Base-by-base conservation (phyloP, 371 early-diverging fungal species). In the Batrachochytrium dendrobatidis region DNA sequence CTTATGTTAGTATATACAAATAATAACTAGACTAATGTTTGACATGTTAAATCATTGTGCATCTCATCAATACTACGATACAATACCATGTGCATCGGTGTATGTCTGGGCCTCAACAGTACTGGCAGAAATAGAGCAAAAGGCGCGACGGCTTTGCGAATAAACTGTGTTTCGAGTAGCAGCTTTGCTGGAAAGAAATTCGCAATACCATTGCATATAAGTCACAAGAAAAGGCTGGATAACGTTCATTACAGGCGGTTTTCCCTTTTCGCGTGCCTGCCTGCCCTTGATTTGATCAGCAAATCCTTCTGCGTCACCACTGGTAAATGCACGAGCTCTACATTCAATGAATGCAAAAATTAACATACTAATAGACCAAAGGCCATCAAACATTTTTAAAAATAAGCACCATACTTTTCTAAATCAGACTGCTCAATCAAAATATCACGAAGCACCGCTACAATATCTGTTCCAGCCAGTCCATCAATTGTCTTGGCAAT, bases 171-270 rank as follows among this genome's bases (percentile, higher is more conserved):
- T 65, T 18, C 61, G 65, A 1, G 48, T 51, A 17, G 51, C 54
- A 3, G 65, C 62, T 43, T 55, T 61, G 20, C 60, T 65, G n/a
- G 31, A 57, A 5, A 67, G 15, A 39, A 70, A 59, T 49, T 70
- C 71, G 12, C 31, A 25, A 35, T 63, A 66, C 70, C 70, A 69
- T n/a, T 60, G 58, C 46, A 59, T 56, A 24, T 63, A 59, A 3
- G 63, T 55, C n/a, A 59, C 58, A 33, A 69, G 43, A 26, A 69
- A 30, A 8, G 66, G 61, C 33, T 60, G 63, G 34, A 32, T 63
- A 26, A 62, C 34, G 25, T 45, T 61, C 51, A 63, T 54, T 18
- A 51, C n/a, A 26, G 28, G n/a, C 17, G 59, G 52, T 18, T 46
- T 60, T 30, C 51, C 58, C 35, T 56, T 44, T 18, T 63, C 44